phyloP scores from a whole-genome alignment of 768 basidiomycete genomes.

The Tubosaeta sp. region DNA sequence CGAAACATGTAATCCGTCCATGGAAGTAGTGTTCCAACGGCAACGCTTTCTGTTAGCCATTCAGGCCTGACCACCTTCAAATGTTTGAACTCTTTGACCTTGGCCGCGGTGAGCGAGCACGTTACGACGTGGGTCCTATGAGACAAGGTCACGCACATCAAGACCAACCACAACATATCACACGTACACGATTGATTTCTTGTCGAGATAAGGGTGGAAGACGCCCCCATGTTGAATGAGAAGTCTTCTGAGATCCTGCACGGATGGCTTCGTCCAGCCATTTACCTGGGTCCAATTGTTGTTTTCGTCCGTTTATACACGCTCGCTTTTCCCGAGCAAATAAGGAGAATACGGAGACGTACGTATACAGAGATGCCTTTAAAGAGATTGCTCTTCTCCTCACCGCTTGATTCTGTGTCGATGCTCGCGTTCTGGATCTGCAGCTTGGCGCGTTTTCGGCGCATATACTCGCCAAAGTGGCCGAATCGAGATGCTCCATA shows the following conservation, averaged over 20 bases:
- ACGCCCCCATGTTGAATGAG: slow-evolving; percentile 80
- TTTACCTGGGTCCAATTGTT: slow-evolving; percentile 57
- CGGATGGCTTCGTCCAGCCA: slow-evolving; percentile 82
- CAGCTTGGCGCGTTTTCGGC: slow-evolving; percentile 84
- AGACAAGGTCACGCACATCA: neutral
- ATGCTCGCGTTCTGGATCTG: slow-evolving; percentile 68
- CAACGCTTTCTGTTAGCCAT: slow-evolving; percentile 84
- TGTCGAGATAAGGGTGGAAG: slow-evolving; percentile 81
- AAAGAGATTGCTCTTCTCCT: slow-evolving; percentile 53
- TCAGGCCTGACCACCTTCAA: slow-evolving; percentile 89
- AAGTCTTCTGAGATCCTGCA: slow-evolving; percentile 77
- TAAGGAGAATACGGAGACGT: slow-evolving; percentile 26
- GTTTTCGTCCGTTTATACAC: neutral
- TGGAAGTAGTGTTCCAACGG: slow-evolving; percentile 61
- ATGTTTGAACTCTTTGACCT: slow-evolving; percentile 80
- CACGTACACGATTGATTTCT: slow-evolving; percentile 66
- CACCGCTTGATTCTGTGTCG: slow-evolving; percentile 17
- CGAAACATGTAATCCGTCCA: slow-evolving; percentile 74
- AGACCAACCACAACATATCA: neutral
- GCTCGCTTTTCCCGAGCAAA: neutral
- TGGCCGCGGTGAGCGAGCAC: slow-evolving; percentile 83
- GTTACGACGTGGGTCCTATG: slow-evolving; percentile 88
- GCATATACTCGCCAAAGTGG: slow-evolving; percentile 85
- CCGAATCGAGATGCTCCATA: slow-evolving; percentile 84
- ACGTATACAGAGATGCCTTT: slow-evolving; percentile 79